Evolutionary conservation across 2,329 filamentous ascomycete species (phyloP), one percentile per base, ranked within the genome.

Genomic region (Emmonsiellopsis sp.): DNA sequence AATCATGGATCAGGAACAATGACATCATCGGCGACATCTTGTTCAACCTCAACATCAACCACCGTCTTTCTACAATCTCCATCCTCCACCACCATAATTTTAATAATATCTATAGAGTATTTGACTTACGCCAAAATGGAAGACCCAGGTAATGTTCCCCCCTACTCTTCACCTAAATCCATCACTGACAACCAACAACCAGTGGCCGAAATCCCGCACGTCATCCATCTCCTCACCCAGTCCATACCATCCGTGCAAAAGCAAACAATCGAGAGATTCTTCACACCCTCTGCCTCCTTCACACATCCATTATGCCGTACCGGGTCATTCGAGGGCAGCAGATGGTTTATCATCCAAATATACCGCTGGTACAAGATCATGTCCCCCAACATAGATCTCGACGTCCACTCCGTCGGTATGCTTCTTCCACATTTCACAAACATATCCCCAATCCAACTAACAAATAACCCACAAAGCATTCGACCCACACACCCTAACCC

Each of bases 361-460:
- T 94, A 89, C 64, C 81, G 83, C 41, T 91, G 86, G 87, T 92
- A 94, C 70, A 88, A 89, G 64, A 86, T 92, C 58, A 75, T 95
- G 65, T 89, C 84, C 57, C 90, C 90, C 0, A 73, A 76, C 15
- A 87, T 93, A 59, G 77, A 84, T 43, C 71, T 92, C 10, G 72
- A 78, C 1, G 75, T 95, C 15, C 79, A 89, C 51, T 77, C 74
- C 32, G 70, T 83, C 15, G 79, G 79, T 81, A 64, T 30, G 71
- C 66, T 11, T 30, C 15, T 26, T 6, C 35, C 13, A 38, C 35
- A 38, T 37, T 11, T 37, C 2, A 38, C 35, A 13, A 30, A 41
- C 9, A n/a, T 6, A 10, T 1, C 8, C 9, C n/a, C 38, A 7
- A 15, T 1, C 37, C 26, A 45, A 54, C 7, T 20, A 44, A 13